Evolutionary conservation across 1,284 basidiomycete species (phyloP).

Genomic region (Leccinum solheimii): DNA sequence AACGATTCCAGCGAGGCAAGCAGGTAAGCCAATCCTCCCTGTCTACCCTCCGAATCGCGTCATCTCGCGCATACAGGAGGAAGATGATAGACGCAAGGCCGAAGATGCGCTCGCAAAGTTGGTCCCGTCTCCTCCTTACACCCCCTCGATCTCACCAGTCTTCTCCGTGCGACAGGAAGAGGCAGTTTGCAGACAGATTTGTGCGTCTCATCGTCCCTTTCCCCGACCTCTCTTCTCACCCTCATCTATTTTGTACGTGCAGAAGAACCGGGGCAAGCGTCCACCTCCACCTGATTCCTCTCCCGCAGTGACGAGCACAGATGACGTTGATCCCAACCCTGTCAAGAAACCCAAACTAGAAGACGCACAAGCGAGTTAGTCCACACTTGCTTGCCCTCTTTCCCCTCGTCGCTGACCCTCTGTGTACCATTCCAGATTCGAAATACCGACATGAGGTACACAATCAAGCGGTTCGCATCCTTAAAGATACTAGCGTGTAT

Average conservation of each 20-base stretch:
- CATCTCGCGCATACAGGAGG: conserved; percentile 43
- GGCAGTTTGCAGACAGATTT: conserved; percentile 60
- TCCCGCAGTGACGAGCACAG: conserved; percentile 31
- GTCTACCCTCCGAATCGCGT: background rate
- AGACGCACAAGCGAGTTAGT: conserved; percentile 34
- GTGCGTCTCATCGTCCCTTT: conserved; percentile 41
- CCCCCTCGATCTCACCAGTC: background rate
- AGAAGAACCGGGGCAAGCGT: conserved; percentile 67
- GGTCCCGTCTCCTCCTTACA: background rate
- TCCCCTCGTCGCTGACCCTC: background rate
- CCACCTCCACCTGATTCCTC: conserved; percentile 42
- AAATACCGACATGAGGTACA: conserved; percentile 41
- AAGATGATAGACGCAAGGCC: conserved; percentile 56
- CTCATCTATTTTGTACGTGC: background rate
- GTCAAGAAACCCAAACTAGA: conserved; percentile 43
- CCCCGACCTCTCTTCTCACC: background rate
- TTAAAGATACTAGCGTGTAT: conserved; percentile 37
- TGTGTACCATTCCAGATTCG: background rate
- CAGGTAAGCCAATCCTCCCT: conserved; percentile 39
- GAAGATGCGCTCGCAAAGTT: conserved; percentile 52
- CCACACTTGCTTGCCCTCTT: background rate
- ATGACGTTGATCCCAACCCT: conserved; percentile 31
- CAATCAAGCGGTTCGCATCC: conserved; percentile 29
- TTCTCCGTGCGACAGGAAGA: conserved; percentile 49
- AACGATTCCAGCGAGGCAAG: conserved; percentile 54